A percentile compares a stretch with the other conserved stretches of the same genome.
These are phyloP conservation scores for Lithospermum erythrorhizon DNA, from an alignment of 257 asterid species.

Conservation along the genomic window DNA sequence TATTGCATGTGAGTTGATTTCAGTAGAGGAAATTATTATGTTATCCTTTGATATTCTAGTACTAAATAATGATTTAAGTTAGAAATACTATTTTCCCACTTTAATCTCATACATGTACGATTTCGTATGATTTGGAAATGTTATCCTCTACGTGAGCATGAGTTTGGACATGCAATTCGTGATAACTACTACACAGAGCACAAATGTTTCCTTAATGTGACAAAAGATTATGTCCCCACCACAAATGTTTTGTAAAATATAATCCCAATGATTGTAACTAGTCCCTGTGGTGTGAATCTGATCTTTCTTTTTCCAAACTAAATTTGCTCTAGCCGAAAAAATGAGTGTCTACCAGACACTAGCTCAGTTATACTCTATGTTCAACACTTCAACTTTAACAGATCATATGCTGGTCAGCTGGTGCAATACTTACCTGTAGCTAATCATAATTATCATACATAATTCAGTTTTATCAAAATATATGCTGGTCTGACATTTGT, in stretches of 20 bases:
- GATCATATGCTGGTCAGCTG: neutral
- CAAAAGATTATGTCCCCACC: neutral
- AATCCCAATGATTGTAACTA: neutral
- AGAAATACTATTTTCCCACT: too few relatives aligned
- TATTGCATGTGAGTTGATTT: too few relatives aligned
- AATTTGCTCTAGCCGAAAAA: neutral
- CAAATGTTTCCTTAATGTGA: conserved; percentile 12
- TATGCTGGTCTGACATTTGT: too few relatives aligned
- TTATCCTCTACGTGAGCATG: conserved; percentile 58
- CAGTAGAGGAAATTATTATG: too few relatives aligned
- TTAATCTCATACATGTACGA: conserved; percentile 37
- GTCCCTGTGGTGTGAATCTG: neutral
- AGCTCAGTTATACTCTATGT: neutral
- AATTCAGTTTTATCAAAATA: too few relatives aligned
- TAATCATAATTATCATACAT: too few relatives aligned
- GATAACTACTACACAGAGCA: conserved; percentile 57
- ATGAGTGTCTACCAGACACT: neutral
- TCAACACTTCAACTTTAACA: neutral
- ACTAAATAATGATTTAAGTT: too few relatives aligned
- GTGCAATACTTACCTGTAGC: neutral
- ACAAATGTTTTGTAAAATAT: neutral
- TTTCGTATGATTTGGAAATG: conserved; percentile 58
- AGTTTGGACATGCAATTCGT: conserved; percentile 48
- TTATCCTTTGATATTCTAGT: too few relatives aligned
- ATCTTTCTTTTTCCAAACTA: neutral